Evolutionary conservation across 371 early-diverging fungal species (phyloP).

Genomic region (Mucor indicus): DNA sequence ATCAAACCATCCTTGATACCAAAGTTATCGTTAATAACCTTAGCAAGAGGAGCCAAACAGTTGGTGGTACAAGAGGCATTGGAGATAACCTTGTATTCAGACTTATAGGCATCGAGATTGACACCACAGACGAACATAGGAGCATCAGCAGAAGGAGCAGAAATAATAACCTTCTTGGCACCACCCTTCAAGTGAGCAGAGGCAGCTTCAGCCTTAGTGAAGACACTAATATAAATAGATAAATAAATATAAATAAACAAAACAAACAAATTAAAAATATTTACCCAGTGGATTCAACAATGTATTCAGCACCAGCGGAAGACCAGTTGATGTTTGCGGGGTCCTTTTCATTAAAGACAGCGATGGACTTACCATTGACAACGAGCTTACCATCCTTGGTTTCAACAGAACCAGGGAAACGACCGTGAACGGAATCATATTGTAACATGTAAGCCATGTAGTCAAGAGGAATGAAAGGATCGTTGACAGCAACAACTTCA

Average conservation of each 20-base stretch:
- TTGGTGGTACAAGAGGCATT: constrained; percentile 99
- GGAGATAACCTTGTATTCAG: constrained; percentile 85
- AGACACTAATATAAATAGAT: constrained; percentile 66
- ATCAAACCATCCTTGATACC: constrained; percentile 86
- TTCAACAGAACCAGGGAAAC: constrained; percentile 78
- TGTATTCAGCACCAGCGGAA: constrained; percentile 84
- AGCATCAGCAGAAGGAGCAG: constrained; percentile 94
- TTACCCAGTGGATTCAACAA: constrained; percentile 95
- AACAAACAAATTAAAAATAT: neutral
- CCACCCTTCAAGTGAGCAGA: constrained; percentile 89
- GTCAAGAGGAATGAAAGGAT: constrained; percentile 96
- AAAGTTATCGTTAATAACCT: constrained; percentile 95
- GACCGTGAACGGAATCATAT: constrained; percentile 99
- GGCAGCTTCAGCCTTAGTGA: constrained; percentile 91
- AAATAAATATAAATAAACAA: neutral
- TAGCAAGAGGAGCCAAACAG: constrained; percentile 99
- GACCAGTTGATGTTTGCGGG: constrained; percentile 94
- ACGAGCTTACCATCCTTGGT: constrained; percentile 81
- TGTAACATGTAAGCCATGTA: constrained; percentile 98
- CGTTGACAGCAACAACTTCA: constrained; percentile 95
- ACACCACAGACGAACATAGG: constrained; percentile 94
- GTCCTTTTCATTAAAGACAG: constrained; percentile 34
- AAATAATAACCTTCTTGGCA: constrained; percentile 98
- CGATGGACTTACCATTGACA: constrained; percentile 61
- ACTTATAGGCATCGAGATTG: constrained; percentile 90